Evolutionary conservation across 768 basidiomycete genomes (phyloP).

Genomic region (Pulveroboletus sp.): DNA sequence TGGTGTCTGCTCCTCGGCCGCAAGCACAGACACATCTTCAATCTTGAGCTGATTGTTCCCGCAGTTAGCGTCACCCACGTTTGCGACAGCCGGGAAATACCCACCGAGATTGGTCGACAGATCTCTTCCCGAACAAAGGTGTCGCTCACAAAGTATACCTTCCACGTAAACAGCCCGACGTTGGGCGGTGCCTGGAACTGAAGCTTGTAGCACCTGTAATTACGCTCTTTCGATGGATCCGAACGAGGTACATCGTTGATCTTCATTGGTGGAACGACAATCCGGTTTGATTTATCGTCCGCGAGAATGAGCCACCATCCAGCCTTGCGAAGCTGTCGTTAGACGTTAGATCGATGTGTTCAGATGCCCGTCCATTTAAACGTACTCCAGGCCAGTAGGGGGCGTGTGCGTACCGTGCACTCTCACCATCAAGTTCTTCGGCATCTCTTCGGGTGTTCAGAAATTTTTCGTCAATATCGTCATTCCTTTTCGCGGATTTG

Average conservation of each 20-base stretch:
- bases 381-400: conserved; percentile 88
- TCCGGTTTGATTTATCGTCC: conserved; percentile 77
- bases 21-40: conserved; percentile 60
- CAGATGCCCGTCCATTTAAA: conserved; percentile 2
- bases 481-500: conserved; percentile 43
- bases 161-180: conserved; percentile 85
- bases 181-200: conserved; percentile 93
- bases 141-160: conserved; percentile 80
- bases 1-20: conserved; percentile 50
- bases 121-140: conserved; percentile 83
- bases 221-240: conserved; percentile 42
- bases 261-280: conserved; percentile 83
- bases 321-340: conserved; percentile 72
- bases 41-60: conserved; percentile 63
- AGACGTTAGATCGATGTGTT: neutral
- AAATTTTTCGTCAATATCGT: conserved; percentile 68
- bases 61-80: conserved; percentile 3
- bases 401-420: conserved; percentile 73
- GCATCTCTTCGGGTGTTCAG: conserved; percentile 55
- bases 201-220: conserved; percentile 81
- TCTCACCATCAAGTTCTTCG: conserved; percentile 51
- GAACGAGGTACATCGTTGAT: conserved; percentile 74
- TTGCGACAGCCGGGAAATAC: conserved; percentile 24
- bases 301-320: conserved; percentile 90
- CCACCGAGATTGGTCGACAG: conserved; percentile 63